Percentiles rank a stretch among this genome's conserved stretches.
Evolutionary conservation across 78 protist species (phyloP).

Genomic region (Mantamonas sphyraenae): DNA sequence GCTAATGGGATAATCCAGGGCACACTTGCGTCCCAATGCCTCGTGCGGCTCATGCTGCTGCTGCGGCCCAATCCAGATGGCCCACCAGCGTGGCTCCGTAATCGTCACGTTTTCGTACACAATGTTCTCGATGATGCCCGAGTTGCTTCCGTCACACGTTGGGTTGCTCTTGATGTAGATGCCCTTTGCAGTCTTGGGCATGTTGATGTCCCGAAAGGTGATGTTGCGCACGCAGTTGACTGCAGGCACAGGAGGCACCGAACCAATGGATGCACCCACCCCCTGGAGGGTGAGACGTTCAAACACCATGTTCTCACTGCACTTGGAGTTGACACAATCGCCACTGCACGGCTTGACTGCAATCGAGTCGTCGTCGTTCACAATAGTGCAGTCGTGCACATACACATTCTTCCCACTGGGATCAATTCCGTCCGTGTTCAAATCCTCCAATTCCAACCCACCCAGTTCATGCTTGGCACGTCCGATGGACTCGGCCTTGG

Average conservation of each 20-base stretch:
- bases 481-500: no score
- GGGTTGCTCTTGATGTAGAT: conserved; percentile 41
- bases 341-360: conserved; percentile 23
- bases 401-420: conserved; percentile 35
- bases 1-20: conserved; percentile 16
- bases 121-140: conserved; percentile 20
- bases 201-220: conserved; percentile 51
- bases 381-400: conserved; percentile 50
- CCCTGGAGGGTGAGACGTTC: conserved; percentile 44
- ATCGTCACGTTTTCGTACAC: conserved; percentile 47
- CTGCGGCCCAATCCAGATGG: conserved; percentile 62
- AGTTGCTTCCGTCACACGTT: background rate
- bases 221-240: conserved; percentile 36
- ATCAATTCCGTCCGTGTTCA: conserved; percentile 58
- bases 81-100: conserved; percentile 25
- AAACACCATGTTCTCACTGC: conserved; percentile 38
- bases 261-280: conserved; percentile 43
- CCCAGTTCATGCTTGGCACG: conserved; percentile 31
- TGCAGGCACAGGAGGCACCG: conserved; percentile 16
- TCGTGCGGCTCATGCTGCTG: conserved; percentile 34
- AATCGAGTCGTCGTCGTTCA: conserved; percentile 64
- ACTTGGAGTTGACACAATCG: conserved; percentile 3
- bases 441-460: conserved; percentile 37
- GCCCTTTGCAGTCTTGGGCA: conserved; percentile 48
- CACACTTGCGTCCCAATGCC: conserved; percentile 38